A percentile compares a stretch with the other conserved stretches of the same genome.
phyloP scores from a whole-genome alignment of 345 rosid species.

The Eucalyptus erythrocorys region DNA sequence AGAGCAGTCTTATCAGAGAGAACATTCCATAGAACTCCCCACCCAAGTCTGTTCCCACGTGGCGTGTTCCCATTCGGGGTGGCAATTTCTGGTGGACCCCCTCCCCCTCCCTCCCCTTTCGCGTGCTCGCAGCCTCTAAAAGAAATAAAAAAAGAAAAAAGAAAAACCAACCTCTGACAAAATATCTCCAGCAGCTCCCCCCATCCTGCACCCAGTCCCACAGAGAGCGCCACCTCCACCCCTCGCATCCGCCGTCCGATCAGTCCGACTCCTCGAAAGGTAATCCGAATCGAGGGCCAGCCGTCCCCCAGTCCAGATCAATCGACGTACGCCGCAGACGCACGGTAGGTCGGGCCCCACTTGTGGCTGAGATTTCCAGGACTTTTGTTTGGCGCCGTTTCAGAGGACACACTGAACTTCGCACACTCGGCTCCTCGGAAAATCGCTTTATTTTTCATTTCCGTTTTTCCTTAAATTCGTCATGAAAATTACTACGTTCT shows the following conservation, averaged over 20 bases:
- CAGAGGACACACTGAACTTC: background rate
- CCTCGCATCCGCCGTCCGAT: background rate
- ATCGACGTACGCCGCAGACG: background rate
- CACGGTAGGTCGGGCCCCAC: background rate
- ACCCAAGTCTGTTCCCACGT: background rate
- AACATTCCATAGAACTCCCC: background rate
- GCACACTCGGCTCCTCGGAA: background rate
- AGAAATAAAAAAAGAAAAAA: accelerated
- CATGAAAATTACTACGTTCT: background rate
- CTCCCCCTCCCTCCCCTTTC: background rate
- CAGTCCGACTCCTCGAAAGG: background rate
- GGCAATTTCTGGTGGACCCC: background rate
- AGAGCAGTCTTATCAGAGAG: background rate
- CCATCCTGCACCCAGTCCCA: background rate
- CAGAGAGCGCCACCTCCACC: background rate
- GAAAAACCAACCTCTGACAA: background rate
- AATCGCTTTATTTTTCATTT: background rate
- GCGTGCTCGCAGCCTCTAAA: background rate
- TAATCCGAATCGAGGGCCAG: background rate
- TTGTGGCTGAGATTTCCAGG: background rate
- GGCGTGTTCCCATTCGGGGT: background rate
- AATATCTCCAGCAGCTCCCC: background rate
- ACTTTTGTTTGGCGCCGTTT: background rate
- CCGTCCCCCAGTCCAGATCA: background rate
- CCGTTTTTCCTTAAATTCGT: background rate